Conservation (phyloP, 2,329 filamentous ascomycete genomes). For the Aspergillaceae sp. region DNA sequence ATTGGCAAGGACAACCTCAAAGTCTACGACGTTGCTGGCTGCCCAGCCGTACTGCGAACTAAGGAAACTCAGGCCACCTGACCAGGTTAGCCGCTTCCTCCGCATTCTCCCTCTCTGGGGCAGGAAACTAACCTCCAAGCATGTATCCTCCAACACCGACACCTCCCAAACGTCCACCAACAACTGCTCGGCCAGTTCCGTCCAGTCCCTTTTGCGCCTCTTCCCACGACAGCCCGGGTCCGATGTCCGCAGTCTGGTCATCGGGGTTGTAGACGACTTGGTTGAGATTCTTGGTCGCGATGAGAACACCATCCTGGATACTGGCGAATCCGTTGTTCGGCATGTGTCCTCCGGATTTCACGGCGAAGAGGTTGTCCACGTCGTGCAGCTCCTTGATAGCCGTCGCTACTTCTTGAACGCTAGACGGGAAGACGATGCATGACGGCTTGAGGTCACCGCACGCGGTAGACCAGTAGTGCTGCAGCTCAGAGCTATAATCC, state of each 20-base stretch:
- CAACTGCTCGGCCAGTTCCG: constrained; percentile 25
- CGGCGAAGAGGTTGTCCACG: constrained; percentile 45
- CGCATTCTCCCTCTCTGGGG: too few relatives aligned
- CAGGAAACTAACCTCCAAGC: constrained; percentile 29
- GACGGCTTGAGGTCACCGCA: constrained; percentile 37
- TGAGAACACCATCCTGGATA: constrained; percentile 37
- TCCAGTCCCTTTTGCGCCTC: constrained; percentile 24
- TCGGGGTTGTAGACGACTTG: constrained; percentile 26
- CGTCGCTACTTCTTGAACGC: constrained; percentile 44
- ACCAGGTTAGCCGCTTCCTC: background rate
- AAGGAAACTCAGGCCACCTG: constrained; percentile 41
- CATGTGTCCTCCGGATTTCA: constrained; percentile 45
- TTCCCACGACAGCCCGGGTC: constrained; percentile 29
- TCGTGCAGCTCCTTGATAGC: constrained; percentile 44
- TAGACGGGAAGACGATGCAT: constrained; percentile 43
- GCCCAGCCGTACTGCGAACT: constrained; percentile 44
- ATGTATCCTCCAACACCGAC: constrained; percentile 43
- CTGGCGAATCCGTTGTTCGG: constrained; percentile 41
- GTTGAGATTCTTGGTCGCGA: constrained; percentile 39
- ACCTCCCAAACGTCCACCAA: constrained; percentile 41
- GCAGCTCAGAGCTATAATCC: constrained; percentile 32
- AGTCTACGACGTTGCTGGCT: constrained; percentile 40
- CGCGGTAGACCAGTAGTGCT: constrained; percentile 41
- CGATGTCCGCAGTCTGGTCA: constrained; percentile 33
- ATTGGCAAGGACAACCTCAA: constrained; percentile 42